A percentile compares a stretch with the other conserved stretches of the same genome.
Conservation (phyloP, 1,284 basidiomycete genomes). For the Puccinia polysora region DNA sequence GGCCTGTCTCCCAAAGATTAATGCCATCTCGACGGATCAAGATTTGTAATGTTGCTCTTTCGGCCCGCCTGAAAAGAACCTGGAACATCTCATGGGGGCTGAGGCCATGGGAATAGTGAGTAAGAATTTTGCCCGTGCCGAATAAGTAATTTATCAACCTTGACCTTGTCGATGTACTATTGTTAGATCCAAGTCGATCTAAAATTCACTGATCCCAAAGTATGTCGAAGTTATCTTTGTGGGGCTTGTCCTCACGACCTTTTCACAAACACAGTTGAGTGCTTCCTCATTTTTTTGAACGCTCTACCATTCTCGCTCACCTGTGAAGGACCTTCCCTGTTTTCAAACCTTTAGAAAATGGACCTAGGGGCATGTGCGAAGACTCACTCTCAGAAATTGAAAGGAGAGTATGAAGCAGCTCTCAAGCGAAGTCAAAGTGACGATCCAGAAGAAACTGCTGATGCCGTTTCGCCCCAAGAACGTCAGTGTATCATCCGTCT, state of each 20-base stretch:
- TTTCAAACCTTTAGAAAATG: conserved; percentile 74
- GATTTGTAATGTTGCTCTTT: too few species aligned
- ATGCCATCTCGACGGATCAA: background rate
- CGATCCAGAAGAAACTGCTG: conserved; percentile 39
- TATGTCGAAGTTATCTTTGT: conserved; percentile 97
- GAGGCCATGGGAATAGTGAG: conserved; percentile 84
- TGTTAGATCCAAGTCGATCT: conserved; percentile 72
- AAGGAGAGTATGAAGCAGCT: conserved; percentile 80
- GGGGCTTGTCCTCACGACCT: conserved; percentile 95
- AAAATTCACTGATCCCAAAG: conserved; percentile 93
- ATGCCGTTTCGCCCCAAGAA: conserved; percentile 34
- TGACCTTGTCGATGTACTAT: background rate
- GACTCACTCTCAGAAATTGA: conserved; percentile 88
- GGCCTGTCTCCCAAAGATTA: background rate
- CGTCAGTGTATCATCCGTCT: conserved; percentile 37
- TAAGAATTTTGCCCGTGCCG: background rate
- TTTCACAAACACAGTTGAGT: conserved; percentile 92
- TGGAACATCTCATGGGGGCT: conserved; percentile 97
- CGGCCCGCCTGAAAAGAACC: conserved; percentile 19
- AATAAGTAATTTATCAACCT: background rate
- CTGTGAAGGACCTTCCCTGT: conserved; percentile 4
- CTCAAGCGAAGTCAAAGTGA: conserved; percentile 51
- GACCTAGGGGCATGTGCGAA: conserved; percentile 96
- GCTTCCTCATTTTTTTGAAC: background rate
- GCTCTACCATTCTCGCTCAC: background rate